phyloP scores from a whole-genome alignment of 805 yeast genomes.

The Dipodascus geniculatus region DNA sequence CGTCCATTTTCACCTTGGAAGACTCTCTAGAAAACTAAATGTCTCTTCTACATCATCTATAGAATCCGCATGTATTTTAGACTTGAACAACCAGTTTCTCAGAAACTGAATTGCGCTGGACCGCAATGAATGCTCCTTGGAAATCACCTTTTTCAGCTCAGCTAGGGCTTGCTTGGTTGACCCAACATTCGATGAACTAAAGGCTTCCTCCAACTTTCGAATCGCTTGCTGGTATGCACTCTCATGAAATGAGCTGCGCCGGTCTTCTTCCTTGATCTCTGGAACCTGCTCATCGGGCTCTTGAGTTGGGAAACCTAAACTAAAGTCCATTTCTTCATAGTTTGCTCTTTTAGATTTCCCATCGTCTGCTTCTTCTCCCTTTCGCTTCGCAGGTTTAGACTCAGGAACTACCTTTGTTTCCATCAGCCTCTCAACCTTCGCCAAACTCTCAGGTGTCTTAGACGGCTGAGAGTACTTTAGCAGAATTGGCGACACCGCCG shows the following conservation, averaged over 20 bases:
- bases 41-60: neutral
- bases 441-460: conserved; percentile 9
- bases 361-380: neutral
- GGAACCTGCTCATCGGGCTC: neutral
- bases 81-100: neutral
- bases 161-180: neutral
- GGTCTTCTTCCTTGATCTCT: neutral
- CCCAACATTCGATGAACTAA: neutral
- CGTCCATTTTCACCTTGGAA: neutral
- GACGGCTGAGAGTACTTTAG: conserved; percentile 15
- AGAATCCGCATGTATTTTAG: neutral
- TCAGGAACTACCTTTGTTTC: neutral
- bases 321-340: neutral
- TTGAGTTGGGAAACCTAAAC: neutral
- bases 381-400: neutral
- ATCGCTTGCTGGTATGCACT: neutral
- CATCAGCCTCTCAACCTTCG: conserved; percentile 1
- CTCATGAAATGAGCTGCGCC: neutral
- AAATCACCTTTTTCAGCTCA: neutral
- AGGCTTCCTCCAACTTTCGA: neutral
- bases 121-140: neutral
- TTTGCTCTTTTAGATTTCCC: neutral
- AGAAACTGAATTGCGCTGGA: neutral
- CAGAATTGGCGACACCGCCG: conserved; percentile 21
- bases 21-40: neutral